A percentile compares a stretch with the other conserved stretches of the same genome.
These are phyloP conservation scores for Erucastrum elatum DNA, from an alignment of 345 rosid genomes.

Conservation along the genomic window DNA sequence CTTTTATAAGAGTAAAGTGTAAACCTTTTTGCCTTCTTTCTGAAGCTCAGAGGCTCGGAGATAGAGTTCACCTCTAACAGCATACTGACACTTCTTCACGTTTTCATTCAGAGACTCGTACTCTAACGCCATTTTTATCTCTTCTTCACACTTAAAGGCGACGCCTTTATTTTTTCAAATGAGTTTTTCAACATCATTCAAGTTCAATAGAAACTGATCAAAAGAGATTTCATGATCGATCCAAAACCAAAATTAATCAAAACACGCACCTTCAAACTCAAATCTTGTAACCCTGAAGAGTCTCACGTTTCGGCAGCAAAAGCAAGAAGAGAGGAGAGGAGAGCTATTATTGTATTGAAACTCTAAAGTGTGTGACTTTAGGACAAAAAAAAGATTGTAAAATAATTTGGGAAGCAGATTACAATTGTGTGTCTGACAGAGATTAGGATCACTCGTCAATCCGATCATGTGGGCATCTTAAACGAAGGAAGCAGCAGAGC, in stretches of 20 bases:
- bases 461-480: constrained; percentile 29
- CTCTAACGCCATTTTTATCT: constrained; percentile 65
- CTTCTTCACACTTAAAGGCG: constrained; percentile 25
- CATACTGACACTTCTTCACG: constrained; percentile 94
- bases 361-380: background rate
- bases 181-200: background rate
- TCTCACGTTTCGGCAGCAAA: background rate
- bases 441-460: constrained; percentile 33
- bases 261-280: constrained; percentile 27
- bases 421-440: constrained; percentile 37
- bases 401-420: constrained; percentile 27
- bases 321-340: constrained; percentile 1
- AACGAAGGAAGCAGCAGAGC: constrained; percentile 34
- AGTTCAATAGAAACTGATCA: background rate
- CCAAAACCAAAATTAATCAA: background rate
- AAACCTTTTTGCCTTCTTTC: constrained; percentile 97
- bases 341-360: constrained; percentile 4
- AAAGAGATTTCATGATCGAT: background rate
- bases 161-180: constrained; percentile 6
- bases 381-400: background rate
- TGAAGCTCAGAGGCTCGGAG: constrained; percentile 99
- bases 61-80: constrained; percentile 93
- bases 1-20: background rate
- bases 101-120: constrained; percentile 79
- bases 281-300: constrained; percentile 1